Evolutionary conservation across 2,329 filamentous ascomycete genomes (phyloP).

Genomic region (Ascochyta lentis): DNA sequence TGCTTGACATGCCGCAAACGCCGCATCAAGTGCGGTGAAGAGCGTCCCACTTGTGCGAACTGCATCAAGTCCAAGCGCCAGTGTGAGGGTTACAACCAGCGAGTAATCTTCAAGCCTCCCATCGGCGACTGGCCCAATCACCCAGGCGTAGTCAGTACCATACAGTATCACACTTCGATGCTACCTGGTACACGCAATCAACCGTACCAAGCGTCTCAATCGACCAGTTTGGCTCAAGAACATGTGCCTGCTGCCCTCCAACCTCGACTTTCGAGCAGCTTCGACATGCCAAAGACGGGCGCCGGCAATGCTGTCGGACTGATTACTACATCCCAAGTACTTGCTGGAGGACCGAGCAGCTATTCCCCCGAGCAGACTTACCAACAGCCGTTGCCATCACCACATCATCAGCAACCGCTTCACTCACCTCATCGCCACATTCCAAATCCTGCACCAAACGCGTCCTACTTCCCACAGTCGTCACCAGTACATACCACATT

Average conservation of each 20-base stretch:
- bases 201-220: constrained; percentile 22
- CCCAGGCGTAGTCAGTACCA: constrained; percentile 45
- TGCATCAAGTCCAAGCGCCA: constrained; percentile 85
- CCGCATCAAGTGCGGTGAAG: constrained; percentile 96
- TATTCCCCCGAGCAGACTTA: constrained; percentile 38
- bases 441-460: constrained; percentile 35
- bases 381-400: constrained; percentile 41
- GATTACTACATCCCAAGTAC: constrained; percentile 23
- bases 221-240: constrained; percentile 28
- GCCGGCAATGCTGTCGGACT: constrained; percentile 12
- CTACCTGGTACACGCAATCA: constrained; percentile 43
- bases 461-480: constrained; percentile 44
- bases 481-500: constrained; percentile 37
- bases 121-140: constrained; percentile 60
- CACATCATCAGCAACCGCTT: constrained; percentile 40
- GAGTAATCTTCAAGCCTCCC: constrained; percentile 80
- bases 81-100: constrained; percentile 84
- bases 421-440: constrained; percentile 39
- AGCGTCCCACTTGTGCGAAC: constrained; percentile 80
- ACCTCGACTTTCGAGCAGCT: constrained; percentile 35
- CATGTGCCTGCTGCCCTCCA: constrained; percentile 35
- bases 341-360: constrained; percentile 19
- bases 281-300: constrained; percentile 23
- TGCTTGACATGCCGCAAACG: constrained; percentile 93
- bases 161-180: constrained; percentile 49